Evolutionary conservation across 441 rosid genomes (phyloP).

Genomic region (Flueggea neowawraea): DNA sequence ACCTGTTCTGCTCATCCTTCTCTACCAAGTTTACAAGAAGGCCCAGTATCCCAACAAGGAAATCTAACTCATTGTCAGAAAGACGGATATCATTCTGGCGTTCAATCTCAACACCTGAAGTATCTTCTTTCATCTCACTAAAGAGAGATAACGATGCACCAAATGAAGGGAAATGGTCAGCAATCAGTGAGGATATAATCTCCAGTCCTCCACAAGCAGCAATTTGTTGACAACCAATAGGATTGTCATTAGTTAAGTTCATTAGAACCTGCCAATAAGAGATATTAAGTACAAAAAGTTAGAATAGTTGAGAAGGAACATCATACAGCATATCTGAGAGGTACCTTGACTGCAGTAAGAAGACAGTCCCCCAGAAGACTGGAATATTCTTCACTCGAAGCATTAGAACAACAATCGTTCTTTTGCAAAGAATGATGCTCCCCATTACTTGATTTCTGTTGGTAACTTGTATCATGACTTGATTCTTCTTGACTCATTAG

Average conservation of each 20-base stretch:
- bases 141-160: slow-evolving; percentile 35
- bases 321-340: slow-evolving; percentile 4
- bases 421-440: slow-evolving; percentile 31
- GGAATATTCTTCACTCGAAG: slow-evolving; percentile 48
- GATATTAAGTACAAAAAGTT: slow-evolving; percentile 1
- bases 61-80: slow-evolving; percentile 85
- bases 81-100: slow-evolving; percentile 47
- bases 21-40: slow-evolving; percentile 93
- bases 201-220: slow-evolving; percentile 86
- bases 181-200: slow-evolving; percentile 72
- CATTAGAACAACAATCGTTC: slow-evolving; percentile 31
- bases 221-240: slow-evolving; percentile 82
- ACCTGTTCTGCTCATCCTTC: slow-evolving; percentile 93
- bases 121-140: slow-evolving; percentile 31
- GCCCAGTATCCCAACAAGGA: slow-evolving; percentile 94
- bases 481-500: slow-evolving; percentile 44
- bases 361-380: slow-evolving; percentile 80
- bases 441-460: slow-evolving; percentile 34
- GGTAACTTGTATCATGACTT: slow-evolving; percentile 29
- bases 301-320: slow-evolving; percentile 7
- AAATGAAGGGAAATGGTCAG: slow-evolving; percentile 74
- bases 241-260: slow-evolving; percentile 92
- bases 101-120: slow-evolving; percentile 20
- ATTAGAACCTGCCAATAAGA: slow-evolving; percentile 74
- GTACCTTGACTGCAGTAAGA: slow-evolving; percentile 85